Evolutionary conservation across 306 rosid genomes (phyloP), one percentile per base, ranked within the genome.

Genomic region (Alnus rubra): DNA sequence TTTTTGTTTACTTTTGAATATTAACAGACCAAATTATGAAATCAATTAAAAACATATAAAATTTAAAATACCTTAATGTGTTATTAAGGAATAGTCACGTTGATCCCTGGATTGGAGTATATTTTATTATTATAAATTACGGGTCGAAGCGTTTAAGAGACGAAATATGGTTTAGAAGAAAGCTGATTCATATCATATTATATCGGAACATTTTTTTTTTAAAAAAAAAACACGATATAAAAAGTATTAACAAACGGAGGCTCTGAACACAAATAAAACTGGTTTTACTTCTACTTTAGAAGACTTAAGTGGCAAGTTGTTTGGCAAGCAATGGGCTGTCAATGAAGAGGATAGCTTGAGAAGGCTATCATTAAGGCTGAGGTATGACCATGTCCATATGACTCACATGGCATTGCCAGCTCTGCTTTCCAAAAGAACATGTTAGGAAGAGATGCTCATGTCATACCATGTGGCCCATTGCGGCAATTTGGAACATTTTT

Each of bases 361-460:
- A 51, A 65, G 39, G 71, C 49, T 35, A 35, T 35, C 11, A 6
- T 5, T 14, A 18, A 39, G 49, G 71, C 9, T 15, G 15, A 3
- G 31, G 39, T 15, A 19, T 16, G 4, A 4, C 37, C 28, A 23
- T 23, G 28, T 23, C 28, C 28, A 23, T 23, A 23, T 23, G 28
- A 23, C 12, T 42, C 72, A 67, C 51, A 67, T 67, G 72, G 72
- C 48, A 18, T 42, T 67, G 72, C 30, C 72, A 67, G 72, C 51
- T 67, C 72, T 8, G 51, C 72, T 44, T 67, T 9, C 31, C 45
- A 42, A n/a, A 67, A 16, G 16, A 44, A 28, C 51, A 67, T 9
- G 51, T 67, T 42, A 8, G 49, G 31, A 39, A 8, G 30, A 16
- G 30, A 65, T 16, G 23, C 7, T 39, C 16, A 2, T 9, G 12